Conservation (phyloP, 768 basidiomycete genomes). For the Auriscalpium orientale region DNA sequence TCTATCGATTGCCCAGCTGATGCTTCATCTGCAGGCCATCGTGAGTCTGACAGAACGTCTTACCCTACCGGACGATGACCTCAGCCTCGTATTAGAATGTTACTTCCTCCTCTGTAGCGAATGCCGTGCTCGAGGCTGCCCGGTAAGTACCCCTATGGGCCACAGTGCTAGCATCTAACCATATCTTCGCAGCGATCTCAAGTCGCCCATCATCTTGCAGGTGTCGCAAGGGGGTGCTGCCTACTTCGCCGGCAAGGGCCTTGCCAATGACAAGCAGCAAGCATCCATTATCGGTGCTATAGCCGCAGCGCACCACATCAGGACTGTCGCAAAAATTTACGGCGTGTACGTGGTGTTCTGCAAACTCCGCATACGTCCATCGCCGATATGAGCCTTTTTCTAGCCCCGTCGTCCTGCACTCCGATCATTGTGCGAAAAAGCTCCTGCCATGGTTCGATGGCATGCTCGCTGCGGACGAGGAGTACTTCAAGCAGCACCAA, state of each 20-base stretch:
- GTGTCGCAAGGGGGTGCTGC: slow-evolving; percentile 96
- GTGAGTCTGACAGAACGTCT: slow-evolving; percentile 38
- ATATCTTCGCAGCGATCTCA: slow-evolving; percentile 63
- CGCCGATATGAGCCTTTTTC: neutral
- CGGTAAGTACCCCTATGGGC: slow-evolving; percentile 39
- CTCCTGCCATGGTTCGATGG: slow-evolving; percentile 99
- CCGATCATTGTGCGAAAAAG: slow-evolving; percentile 97
- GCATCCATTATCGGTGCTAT: slow-evolving; percentile 90
- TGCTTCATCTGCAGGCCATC: slow-evolving; percentile 48
- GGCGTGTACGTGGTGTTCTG: slow-evolving; percentile 64
- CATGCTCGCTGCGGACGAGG: slow-evolving; percentile 95
- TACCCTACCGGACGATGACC: neutral
- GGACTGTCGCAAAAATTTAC: slow-evolving; percentile 80
- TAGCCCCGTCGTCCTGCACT: slow-evolving; percentile 94
- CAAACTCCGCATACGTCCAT: neutral
- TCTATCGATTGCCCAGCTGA: slow-evolving; percentile 1
- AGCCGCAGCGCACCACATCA: slow-evolving; percentile 88
- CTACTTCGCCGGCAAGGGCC: slow-evolving; percentile 94
- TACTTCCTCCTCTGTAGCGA: slow-evolving; percentile 92
- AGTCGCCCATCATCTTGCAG: slow-evolving; percentile 96
- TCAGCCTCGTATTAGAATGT: slow-evolving; percentile 57
- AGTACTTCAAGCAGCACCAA: slow-evolving; percentile 82
- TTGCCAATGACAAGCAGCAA: slow-evolving; percentile 91
- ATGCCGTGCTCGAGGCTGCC: slow-evolving; percentile 93
- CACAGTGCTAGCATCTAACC: neutral